Evolutionary conservation across 345 rosid genomes (phyloP).

Genomic region (Excoecaria cochinchinensis): DNA sequence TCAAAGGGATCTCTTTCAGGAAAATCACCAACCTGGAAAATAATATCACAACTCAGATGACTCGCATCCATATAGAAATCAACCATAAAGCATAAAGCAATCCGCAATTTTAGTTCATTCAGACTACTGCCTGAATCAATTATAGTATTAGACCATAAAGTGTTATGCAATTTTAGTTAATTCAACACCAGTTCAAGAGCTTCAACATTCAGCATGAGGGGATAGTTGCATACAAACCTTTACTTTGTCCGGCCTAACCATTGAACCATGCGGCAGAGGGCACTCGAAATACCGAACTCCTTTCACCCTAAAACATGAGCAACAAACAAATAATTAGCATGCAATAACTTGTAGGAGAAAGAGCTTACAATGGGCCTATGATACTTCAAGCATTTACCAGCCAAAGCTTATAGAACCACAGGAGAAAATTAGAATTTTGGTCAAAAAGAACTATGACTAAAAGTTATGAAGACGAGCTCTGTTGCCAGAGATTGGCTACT

Average conservation of each 20-base stretch:
- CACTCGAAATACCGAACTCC: slow-evolving; percentile 71
- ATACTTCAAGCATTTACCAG: not conserved
- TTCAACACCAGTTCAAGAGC: not conserved
- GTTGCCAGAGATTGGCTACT: too few species aligned
- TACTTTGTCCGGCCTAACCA: slow-evolving; percentile 91
- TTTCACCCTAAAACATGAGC: slow-evolving; percentile 59
- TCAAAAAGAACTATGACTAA: too few species aligned
- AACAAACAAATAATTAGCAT: slow-evolving; percentile 2
- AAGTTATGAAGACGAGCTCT: too few species aligned
- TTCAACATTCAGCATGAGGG: not conserved
- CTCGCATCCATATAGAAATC: not conserved
- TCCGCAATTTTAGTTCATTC: not conserved
- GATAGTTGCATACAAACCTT: slow-evolving; percentile 48
- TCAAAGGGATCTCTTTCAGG: slow-evolving; percentile 85
- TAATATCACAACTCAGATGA: not conserved
- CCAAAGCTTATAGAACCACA: not conserved
- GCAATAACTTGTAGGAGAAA: not conserved
- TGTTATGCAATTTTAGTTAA: not conserved
- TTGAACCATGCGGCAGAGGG: slow-evolving; percentile 73
- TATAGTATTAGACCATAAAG: not conserved
- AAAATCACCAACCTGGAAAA: slow-evolving; percentile 76
- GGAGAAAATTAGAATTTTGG: not conserved
- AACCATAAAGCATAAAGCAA: not conserved
- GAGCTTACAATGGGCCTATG: not conserved
- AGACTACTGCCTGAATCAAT: not conserved